Base-by-base conservation (phyloP, 2,329 filamentous ascomycete genomes). In the Exophiala lecanii-corni region DNA sequence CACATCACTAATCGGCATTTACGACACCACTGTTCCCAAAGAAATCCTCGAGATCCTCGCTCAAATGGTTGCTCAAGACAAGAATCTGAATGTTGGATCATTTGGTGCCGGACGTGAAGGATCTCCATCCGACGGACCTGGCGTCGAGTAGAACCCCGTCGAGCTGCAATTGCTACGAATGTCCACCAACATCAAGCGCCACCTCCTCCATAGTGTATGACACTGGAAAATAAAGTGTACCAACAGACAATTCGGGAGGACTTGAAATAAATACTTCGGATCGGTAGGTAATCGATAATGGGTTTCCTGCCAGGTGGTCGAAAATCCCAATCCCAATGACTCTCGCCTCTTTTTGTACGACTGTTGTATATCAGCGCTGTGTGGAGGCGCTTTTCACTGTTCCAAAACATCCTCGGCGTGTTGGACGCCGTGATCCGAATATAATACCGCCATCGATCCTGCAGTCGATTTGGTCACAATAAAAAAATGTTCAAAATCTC, bases 11-110 rank as follows among this genome's bases (percentile, higher is more conserved):
- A 96, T 98, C 65, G 79, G 79, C 60, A 95, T 98, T 67, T 98
- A 98, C 70, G 92, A 98, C 69, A 95, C 94, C 79, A 97, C 92
- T 21, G 89, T 97, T 34, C 84, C 91, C 58, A 96, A 96, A 85
- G 89, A 89, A 51, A 86, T 97, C 59, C 82, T 98, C 58, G 91
- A 98, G 67, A 83, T 97, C 58, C 81, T 98, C 51, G 92, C 92
- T 55, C 88, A 96, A 72, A 96, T 98, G 88, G 95, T 98, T 61
- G 91, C 89, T 53, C 81, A 89, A 66, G 92, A 97, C 70, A 79
- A 84, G 51, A 80, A 73, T 53, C 71, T 88, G 55, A 78, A 82
- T 55, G 74, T 86, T 51, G 78, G 72, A 28, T 46, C 41, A 6
- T 56, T 56, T 38, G 54, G 54, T 17, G 54, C 44, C 20, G 41